Base-by-base conservation (phyloP, 2,329 filamentous ascomycete species). In the Chaetothyriales sp. region DNA sequence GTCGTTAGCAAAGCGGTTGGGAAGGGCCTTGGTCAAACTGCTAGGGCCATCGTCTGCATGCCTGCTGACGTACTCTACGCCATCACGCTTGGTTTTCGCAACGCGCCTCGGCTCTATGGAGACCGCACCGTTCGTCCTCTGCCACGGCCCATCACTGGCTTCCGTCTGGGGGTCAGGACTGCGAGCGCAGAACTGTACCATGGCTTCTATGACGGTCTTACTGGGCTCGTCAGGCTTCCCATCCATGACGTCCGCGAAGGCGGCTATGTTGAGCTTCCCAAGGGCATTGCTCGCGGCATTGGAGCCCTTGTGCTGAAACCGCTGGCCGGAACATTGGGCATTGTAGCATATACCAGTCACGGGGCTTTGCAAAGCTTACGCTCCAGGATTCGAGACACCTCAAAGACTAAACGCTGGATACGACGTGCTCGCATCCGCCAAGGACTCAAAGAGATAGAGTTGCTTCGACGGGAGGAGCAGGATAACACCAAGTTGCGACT, bases 51-150 rank as follows among this genome's bases (percentile, higher is more conserved):
- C 28, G 49, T 54, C 7, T 9, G 39, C 56, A 63, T 71, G 8
- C 69, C 73, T 0, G 67, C 77, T 60, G 68, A 74, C 48, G 56
- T 77, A 42, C 69, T 69, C 2, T 63, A 76, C 36, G 73, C 73
- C 0, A 55, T 74, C 1, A 68, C 73, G 0, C 72, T 76, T 54
- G 75, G 75, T 4, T 71, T 77, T 50, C 73, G 76, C 53, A 74
- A 73, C 22, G 70, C 72, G 12, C 75, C 75, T 3, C 70, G 69
- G 22, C 64, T 77, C 1, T 77, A 77, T 54, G 73, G 73, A 20
- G 73, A 73, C 55, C 65, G 70, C 25, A 74, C 71, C 2, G 69
- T 74, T 25, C 65, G 72, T 6, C 66, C 67, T 9, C 63, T 68
- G 2, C 65, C 66, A 5, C 61, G 55, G 9, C 50, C 55, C 25